Base-by-base conservation (phyloP, 192 early-diverging fungal species). In the Radiomyces spectabilis region DNA sequence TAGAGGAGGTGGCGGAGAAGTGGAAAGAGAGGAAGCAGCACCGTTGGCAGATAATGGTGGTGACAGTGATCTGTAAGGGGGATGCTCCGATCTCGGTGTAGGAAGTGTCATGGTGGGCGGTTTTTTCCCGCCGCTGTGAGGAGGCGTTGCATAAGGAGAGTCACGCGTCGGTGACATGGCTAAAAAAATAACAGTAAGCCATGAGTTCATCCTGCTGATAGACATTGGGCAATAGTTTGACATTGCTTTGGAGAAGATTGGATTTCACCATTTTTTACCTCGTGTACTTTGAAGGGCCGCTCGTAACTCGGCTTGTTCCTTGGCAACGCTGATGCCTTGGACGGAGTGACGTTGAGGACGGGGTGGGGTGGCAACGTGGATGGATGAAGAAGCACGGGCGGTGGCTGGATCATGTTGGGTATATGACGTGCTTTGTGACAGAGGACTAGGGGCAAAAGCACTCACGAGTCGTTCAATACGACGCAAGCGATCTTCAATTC, bases 321-420 rank as follows among this genome's bases (percentile, higher is more conserved):
- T 59, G 19, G 64, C 57, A n/a, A 60, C 64, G 12, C 35, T 41
- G 7, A 66, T 66, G 13, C 64, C 64, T 33, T 66, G 64, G 6
- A 66, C 64, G 1, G 64, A 66, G 45, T 66, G 64, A 27, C 64
- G 56, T 37, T 66, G 64, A 5, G 34, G 64, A 9, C 64, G 41
- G 25, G 55, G 38, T 26, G 52, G 39, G 19, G 39, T 53, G 21
- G 38, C n/a, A n/a, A n/a, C n/a, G n/a, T n/a, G n/a, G n/a, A n/a
- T n/a, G n/a, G n/a, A n/a, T n/a, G n/a, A n/a, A n/a, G n/a, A n/a
- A n/a, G n/a, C n/a, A n/a, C n/a, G n/a, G n/a, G n/a, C n/a, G n/a
- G n/a, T n/a, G n/a, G n/a, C n/a, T n/a, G n/a, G n/a, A n/a, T n/a
- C n/a, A n/a, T n/a, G n/a, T n/a, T n/a, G n/a, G n/a, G n/a, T n/a